Evolutionary conservation across 78 protist species (phyloP).

Genomic region (Guillardia theta): DNA sequence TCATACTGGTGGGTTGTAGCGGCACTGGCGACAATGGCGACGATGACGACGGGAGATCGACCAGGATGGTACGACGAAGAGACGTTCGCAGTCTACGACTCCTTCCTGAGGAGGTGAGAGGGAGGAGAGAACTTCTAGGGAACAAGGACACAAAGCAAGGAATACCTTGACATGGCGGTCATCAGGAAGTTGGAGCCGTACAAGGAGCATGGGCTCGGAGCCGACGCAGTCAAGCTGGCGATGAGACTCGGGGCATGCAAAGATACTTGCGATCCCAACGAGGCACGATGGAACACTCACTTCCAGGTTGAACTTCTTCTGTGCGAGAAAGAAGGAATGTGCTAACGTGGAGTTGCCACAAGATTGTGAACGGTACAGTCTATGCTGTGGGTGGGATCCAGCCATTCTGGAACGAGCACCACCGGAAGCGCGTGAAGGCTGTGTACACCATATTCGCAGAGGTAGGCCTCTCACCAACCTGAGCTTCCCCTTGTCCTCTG

Average conservation of each 20-base stretch:
- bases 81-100: background rate
- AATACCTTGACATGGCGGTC: background rate
- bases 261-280: background rate
- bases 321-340: background rate
- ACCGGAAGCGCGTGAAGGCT: background rate
- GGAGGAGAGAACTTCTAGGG: background rate
- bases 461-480: too few relatives aligned
- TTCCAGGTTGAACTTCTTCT: background rate
- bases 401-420: background rate
- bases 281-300: background rate
- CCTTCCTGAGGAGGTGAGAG: background rate
- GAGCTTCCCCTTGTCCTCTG: too few relatives aligned
- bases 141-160: background rate
- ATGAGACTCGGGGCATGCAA: background rate
- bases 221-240: background rate
- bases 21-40: too few relatives aligned
- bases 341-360: background rate
- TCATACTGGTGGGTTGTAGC: too few relatives aligned
- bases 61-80: background rate
- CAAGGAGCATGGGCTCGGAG: background rate
- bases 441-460: background rate
- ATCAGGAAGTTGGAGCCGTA: background rate
- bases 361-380: background rate
- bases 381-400: background rate
- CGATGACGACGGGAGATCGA: too few relatives aligned